phyloP scores from a whole-genome alignment of 2,329 filamentous ascomycete genomes.

The Trichophyton simii region DNA sequence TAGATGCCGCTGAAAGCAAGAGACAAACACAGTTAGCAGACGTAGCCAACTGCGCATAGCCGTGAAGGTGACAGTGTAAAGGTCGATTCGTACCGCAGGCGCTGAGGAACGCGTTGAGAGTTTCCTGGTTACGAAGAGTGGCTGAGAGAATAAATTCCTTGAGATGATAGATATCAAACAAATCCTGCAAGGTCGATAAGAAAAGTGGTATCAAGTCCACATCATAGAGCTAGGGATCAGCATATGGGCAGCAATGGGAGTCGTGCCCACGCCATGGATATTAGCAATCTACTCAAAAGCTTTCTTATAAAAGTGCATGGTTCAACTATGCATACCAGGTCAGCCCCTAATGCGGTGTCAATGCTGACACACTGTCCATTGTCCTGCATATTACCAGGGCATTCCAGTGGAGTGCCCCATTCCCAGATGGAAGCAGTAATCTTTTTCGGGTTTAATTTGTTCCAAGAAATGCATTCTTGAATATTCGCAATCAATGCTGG shows the following conservation, averaged over 20 bases:
- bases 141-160: constrained; percentile 47
- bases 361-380: constrained; percentile 13
- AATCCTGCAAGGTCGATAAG: constrained; percentile 42
- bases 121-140: constrained; percentile 50
- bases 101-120: constrained; percentile 46
- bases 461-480: constrained; percentile 25
- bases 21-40: constrained; percentile 7
- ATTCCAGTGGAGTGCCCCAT: constrained; percentile 26
- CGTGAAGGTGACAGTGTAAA: background rate
- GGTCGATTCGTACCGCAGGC: constrained; percentile 42
- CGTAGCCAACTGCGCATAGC: background rate
- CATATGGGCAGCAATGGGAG: background rate
- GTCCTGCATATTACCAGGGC: background rate
- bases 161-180: constrained; percentile 42
- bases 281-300: background rate
- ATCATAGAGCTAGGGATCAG: constrained; percentile 45
- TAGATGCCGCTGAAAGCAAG: constrained; percentile 19
- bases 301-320: background rate
- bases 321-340: constrained; percentile 24
- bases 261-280: background rate
- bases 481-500: constrained; percentile 29
- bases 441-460: constrained; percentile 17
- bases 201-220: constrained; percentile 45
- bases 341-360: constrained; percentile 32
- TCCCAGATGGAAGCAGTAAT: constrained; percentile 30